phyloP scores from a whole-genome alignment of 2,329 filamentous ascomycete species.

The Alternaria ventricosa region DNA sequence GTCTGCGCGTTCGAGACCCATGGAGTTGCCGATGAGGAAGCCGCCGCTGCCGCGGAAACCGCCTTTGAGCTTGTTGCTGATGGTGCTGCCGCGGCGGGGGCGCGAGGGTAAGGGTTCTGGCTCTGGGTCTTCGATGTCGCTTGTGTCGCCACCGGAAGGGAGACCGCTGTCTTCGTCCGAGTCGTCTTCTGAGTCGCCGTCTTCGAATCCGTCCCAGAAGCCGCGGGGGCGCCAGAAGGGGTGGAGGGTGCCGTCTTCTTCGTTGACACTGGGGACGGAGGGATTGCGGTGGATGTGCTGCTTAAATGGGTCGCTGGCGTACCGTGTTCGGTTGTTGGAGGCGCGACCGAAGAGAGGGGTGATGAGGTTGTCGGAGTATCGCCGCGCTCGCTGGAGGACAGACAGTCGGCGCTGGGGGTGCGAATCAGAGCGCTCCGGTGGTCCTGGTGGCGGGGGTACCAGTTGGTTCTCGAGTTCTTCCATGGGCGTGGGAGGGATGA shows the following conservation, averaged over 20 bases:
- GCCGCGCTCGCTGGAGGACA: conserved; percentile 53
- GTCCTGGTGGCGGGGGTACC: conserved; percentile 33
- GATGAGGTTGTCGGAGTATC: conserved; percentile 55
- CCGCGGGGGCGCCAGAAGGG: conserved; percentile 68
- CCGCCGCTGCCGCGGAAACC: conserved; percentile 52
- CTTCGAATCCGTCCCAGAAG: conserved; percentile 67
- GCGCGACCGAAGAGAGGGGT: conserved; percentile 48
- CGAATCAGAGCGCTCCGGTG: conserved; percentile 42
- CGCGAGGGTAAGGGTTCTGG: conserved; percentile 22
- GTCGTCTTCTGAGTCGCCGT: conserved; percentile 47
- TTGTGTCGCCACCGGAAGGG: conserved; percentile 56
- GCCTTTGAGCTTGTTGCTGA: conserved; percentile 41
- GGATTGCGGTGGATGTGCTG: conserved; percentile 23
- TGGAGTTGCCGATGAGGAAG: conserved; percentile 61
- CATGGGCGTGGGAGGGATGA: conserved; percentile 62
- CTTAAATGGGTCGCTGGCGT: conserved; percentile 27
- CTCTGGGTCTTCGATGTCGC: conserved; percentile 42
- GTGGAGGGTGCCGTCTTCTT: conserved; percentile 58
- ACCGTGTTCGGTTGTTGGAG: conserved; percentile 33
- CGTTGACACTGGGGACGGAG: conserved; percentile 38
- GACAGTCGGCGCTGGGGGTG: conserved; percentile 48
- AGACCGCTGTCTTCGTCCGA: conserved; percentile 42
- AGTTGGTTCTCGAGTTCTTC: conserved; percentile 55
- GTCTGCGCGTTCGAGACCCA: conserved; percentile 59
- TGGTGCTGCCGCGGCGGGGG: conserved; percentile 24